A percentile compares a stretch with the other conserved stretches of the same genome.
These are phyloP conservation scores for Penicillium vulpinum DNA, from an alignment of 2,329 filamentous ascomycete genomes.

Conservation along the genomic window DNA sequence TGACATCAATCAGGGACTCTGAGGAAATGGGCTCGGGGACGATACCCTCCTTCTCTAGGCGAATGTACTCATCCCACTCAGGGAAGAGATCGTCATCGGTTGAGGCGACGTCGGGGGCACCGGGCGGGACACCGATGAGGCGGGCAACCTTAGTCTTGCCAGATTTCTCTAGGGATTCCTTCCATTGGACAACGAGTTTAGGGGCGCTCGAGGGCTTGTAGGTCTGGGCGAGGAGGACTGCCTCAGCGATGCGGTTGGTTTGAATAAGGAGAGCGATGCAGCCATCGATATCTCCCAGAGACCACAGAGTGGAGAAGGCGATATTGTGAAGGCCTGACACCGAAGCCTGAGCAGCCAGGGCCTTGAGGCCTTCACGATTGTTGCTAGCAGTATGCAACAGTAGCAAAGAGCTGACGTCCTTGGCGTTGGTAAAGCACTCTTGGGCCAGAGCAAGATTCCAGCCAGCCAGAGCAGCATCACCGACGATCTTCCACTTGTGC, in stretches of 20 bases:
- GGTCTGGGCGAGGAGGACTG: conserved; percentile 88
- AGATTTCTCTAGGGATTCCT: conserved; percentile 74
- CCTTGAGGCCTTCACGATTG: conserved; percentile 70
- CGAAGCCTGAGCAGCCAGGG: conserved; percentile 72
- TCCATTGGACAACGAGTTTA: conserved; percentile 74
- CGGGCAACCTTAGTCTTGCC: conserved; percentile 85
- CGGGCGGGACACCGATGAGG: conserved; percentile 76
- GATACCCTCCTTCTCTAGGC: conserved; percentile 72
- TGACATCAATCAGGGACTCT: conserved; percentile 45
- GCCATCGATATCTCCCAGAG: conserved; percentile 75
- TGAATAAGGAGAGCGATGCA: conserved; percentile 77
- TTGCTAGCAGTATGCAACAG: conserved; percentile 85
- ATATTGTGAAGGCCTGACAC: conserved; percentile 83
- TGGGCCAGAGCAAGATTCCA: conserved; percentile 89
- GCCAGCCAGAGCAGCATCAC: conserved; percentile 79
- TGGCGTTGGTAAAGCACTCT: conserved; percentile 88
- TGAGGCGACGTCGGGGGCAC: conserved; percentile 56
- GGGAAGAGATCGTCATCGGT: conserved; percentile 82
- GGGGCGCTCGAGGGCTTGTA: conserved; percentile 81
- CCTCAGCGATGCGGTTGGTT: conserved; percentile 79
- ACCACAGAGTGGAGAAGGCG: conserved; percentile 87
- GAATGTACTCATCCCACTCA: conserved; percentile 90
- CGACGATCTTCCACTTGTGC: conserved; percentile 98
- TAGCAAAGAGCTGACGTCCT: conserved; percentile 84
- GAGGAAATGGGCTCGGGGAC: conserved; percentile 41